Conservation (phyloP, 768 basidiomycete species). For the Floccularia luteovirens region DNA sequence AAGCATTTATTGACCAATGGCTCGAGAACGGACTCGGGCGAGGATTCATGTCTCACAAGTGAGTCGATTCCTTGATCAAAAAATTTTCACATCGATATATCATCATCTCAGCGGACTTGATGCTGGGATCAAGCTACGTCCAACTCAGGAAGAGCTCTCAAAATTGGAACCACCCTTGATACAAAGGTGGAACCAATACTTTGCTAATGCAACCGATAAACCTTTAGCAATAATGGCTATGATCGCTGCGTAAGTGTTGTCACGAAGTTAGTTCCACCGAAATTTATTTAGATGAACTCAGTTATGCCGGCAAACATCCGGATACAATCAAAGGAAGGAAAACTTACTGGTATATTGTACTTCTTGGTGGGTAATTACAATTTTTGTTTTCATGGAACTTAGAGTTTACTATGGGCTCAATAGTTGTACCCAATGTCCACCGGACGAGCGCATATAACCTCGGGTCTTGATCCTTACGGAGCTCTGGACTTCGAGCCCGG, state of each 20-base stretch:
- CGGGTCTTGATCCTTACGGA: too few relatives aligned
- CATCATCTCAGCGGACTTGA: constrained; percentile 23
- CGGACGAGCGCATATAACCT: constrained; percentile 33
- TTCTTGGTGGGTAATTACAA: constrained; percentile 8
- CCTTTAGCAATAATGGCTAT: constrained; percentile 14
- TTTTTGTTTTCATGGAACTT: neutral
- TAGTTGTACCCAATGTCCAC: constrained; percentile 30
- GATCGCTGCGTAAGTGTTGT: neutral
- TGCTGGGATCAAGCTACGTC: constrained; percentile 31
- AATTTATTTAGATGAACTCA: neutral
- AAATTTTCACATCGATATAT: neutral
- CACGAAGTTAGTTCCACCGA: neutral
- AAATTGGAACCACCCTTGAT: constrained; percentile 26
- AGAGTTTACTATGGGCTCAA: neutral
- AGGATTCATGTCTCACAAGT: constrained; percentile 2
- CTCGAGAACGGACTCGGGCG: neutral
- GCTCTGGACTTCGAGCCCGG: too few relatives aligned
- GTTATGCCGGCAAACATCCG: constrained; percentile 11
- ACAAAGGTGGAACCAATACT: constrained; percentile 24
- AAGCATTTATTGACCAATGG: neutral
- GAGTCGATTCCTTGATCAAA: neutral
- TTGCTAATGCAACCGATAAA: constrained; percentile 28
- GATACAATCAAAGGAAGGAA: constrained; percentile 12
- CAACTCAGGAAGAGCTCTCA: constrained; percentile 22
- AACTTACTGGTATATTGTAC: constrained; percentile 16